These are phyloP conservation scores for Salvia rosmarinus DNA, from an alignment of 257 asterid genomes.

Conservation along the genomic window DNA sequence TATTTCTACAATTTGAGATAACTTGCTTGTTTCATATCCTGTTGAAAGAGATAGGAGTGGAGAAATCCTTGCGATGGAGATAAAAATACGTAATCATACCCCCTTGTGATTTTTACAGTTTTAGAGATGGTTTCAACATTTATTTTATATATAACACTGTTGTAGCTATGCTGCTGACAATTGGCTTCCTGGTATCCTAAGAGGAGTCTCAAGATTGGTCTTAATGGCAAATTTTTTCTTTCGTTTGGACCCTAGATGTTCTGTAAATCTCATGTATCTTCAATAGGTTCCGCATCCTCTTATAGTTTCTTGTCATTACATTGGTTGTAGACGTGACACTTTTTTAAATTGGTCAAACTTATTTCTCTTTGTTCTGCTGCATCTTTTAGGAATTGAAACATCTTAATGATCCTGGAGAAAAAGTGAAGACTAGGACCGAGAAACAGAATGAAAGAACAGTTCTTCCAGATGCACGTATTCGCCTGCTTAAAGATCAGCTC, in stretches of 20 bases:
- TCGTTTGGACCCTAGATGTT: constrained; percentile 1
- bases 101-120: constrained; percentile 15
- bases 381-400: constrained; percentile 44
- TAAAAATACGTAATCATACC: no score
- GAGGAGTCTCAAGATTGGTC: not conserved
- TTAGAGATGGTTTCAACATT: not conserved
- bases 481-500: constrained; percentile 81
- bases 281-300: not conserved
- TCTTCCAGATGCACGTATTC: constrained; percentile 58
- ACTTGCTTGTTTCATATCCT: no score
- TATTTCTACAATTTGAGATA: no score
- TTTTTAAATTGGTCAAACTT: not conserved
- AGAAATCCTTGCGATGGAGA: no score
- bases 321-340: not conserved
- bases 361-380: constrained; percentile 24
- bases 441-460: constrained; percentile 48
- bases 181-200: not conserved
- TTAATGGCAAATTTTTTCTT: not conserved
- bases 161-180: not conserved
- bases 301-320: constrained; percentile 12
- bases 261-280: not conserved
- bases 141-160: not conserved
- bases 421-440: constrained; percentile 28
- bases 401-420: constrained; percentile 41
- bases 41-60: no score